Conservation (phyloP, 345 rosid species). For the Populus ilicifolia region DNA sequence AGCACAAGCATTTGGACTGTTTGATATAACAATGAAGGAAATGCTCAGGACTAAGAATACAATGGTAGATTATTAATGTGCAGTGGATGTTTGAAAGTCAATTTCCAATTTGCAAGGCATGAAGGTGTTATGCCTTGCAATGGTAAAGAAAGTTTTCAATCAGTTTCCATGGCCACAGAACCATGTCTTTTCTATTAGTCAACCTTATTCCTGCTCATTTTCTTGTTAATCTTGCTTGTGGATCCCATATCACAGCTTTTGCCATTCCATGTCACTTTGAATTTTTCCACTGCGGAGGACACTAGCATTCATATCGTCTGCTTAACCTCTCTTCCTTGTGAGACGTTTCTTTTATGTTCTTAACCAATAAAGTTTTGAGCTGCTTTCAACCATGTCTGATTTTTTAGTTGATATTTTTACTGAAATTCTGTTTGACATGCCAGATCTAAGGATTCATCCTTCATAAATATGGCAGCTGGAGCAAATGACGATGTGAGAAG, state of each 20-base stretch:
- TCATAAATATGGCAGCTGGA: conserved; percentile 86
- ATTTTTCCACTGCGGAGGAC: not conserved
- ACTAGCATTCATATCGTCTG: not conserved
- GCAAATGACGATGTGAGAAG: conserved; percentile 79
- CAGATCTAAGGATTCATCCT: conserved; percentile 74
- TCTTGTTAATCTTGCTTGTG: not conserved
- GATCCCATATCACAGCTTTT: not conserved
- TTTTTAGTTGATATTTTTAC: not conserved
- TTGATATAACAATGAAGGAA: not conserved
- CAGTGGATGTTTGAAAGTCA: not conserved
- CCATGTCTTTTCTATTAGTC: not conserved
- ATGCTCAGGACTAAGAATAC: not conserved
- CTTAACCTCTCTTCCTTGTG: not conserved
- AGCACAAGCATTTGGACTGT: not conserved
- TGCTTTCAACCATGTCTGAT: not conserved
- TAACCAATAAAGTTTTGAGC: not conserved
- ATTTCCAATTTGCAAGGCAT: not conserved
- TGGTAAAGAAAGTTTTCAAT: not conserved
- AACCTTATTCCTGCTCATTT: not conserved
- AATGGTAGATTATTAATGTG: not conserved
- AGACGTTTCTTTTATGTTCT: not conserved
- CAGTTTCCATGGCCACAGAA: not conserved
- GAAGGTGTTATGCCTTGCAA: not conserved
- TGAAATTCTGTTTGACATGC: not conserved
- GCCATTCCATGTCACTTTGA: not conserved